These are phyloP conservation scores for Penicillium paxilli DNA, from an alignment of 495 filamentous ascomycete genomes.

Conservation along the genomic window DNA sequence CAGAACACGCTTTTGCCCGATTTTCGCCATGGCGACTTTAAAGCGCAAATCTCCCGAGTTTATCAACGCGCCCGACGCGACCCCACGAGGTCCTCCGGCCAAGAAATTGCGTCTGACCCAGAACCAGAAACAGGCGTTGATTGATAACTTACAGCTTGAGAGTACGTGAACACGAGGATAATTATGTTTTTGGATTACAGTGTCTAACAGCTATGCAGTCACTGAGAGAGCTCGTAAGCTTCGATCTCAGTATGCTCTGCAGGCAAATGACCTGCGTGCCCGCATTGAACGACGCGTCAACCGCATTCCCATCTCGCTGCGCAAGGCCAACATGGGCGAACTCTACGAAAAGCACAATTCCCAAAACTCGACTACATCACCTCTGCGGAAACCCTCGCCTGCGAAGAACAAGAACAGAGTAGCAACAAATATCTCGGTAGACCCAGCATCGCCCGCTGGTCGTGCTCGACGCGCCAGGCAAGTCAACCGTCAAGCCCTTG, in stretches of 20 bases:
- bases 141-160: slow-evolving; percentile 92
- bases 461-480: slow-evolving; percentile 66
- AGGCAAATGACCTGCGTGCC: slow-evolving; percentile 78
- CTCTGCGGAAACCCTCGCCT: slow-evolving; percentile 30
- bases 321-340: slow-evolving; percentile 82
- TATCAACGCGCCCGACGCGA: slow-evolving; percentile 33
- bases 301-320: slow-evolving; percentile 78
- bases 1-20: neutral
- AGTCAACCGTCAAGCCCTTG: slow-evolving; percentile 6
- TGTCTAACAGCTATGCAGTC: slow-evolving; percentile 51
- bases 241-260: slow-evolving; percentile 84
- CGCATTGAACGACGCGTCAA: slow-evolving; percentile 95
- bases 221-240: slow-evolving; percentile 90
- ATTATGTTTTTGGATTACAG: neutral
- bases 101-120: slow-evolving; percentile 67
- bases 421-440: slow-evolving; percentile 29
- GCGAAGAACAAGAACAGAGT: slow-evolving; percentile 35
- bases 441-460: slow-evolving; percentile 33
- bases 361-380: slow-evolving; percentile 27
- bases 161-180: slow-evolving; percentile 55
- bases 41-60: slow-evolving; percentile 62
- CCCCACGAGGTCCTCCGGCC: slow-evolving; percentile 57
- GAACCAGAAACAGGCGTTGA: slow-evolving; percentile 81
- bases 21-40: slow-evolving; percentile 51
- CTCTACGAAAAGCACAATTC: slow-evolving; percentile 60